A percentile compares a stretch with the other conserved stretches of the same genome.
phyloP scores from a whole-genome alignment of 2,329 filamentous ascomycete genomes.

The Epichloe aotearoae region DNA sequence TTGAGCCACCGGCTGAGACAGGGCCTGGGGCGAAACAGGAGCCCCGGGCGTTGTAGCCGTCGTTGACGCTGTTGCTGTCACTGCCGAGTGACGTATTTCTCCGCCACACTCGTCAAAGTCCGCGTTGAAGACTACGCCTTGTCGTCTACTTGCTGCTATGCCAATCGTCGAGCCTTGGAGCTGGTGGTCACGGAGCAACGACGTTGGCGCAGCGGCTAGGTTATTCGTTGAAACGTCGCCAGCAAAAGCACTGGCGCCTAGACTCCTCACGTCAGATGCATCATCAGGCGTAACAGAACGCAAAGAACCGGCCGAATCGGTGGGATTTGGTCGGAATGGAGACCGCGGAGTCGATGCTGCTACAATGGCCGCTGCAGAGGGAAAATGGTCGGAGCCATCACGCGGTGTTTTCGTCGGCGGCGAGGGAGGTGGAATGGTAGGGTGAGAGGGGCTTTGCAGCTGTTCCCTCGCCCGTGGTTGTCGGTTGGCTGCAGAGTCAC shows the following conservation, averaged over 20 bases:
- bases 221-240: slow-evolving; percentile 7
- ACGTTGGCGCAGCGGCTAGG: background rate
- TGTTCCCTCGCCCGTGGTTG: slow-evolving; percentile 15
- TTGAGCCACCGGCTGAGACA: slow-evolving; percentile 3
- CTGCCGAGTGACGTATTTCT: slow-evolving; percentile 24
- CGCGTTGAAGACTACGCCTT: slow-evolving; percentile 50
- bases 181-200: slow-evolving; percentile 12
- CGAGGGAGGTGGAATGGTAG: slow-evolving; percentile 10
- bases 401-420: background rate
- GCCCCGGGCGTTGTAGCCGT: background rate
- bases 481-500: slow-evolving; percentile 20
- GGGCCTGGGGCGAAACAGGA: background rate
- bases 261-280: slow-evolving; percentile 21
- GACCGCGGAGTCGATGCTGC: slow-evolving; percentile 21
- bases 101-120: slow-evolving; percentile 26
- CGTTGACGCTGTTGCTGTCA: slow-evolving; percentile 3
- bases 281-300: slow-evolving; percentile 55
- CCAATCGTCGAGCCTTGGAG: slow-evolving; percentile 22
- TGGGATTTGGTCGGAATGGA: slow-evolving; percentile 18
- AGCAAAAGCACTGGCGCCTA: slow-evolving; percentile 11
- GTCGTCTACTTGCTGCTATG: slow-evolving; percentile 29
- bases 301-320: slow-evolving; percentile 31
- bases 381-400: background rate
- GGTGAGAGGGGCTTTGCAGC: slow-evolving; percentile 6
- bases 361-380: slow-evolving; percentile 11